Evolutionary conservation across 495 filamentous ascomycete species (phyloP), one percentile per base, ranked within the genome.

Genomic region (Tetracladium marchalianum): DNA sequence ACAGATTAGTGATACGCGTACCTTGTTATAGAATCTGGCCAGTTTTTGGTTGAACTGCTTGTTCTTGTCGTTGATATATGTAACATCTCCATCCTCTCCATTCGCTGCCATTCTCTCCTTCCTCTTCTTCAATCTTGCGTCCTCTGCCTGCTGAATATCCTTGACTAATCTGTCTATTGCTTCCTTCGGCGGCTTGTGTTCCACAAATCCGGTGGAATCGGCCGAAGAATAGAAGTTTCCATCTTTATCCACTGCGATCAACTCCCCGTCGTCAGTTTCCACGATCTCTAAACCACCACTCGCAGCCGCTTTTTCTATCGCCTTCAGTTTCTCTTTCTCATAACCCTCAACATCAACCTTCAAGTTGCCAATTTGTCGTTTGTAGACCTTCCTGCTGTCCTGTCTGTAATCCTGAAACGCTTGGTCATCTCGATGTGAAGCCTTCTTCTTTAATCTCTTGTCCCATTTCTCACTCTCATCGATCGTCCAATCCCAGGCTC

Each of bases 11-110:
- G 49, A 39, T n/a, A n/a, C n/a, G 63, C 71, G 44, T 69, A 82
- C 79, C 76, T 95, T 95, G 69, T 97, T 90, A 65, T 98, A 98
- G 64, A 95, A 97, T 55, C 93, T 75, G 41, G 80, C 71, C 66
- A 98, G 66, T 68, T 97, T 97, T 69, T 92, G 83, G 76, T 98
- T 98, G 70, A 98, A 97, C 70, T 95, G 87, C 72, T 94, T 94
- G 72, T 94, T 94, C 83, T 97, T 96, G 65, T 95, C 88, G 65
- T 98, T 98, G 74, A 98, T 98, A 66, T 93, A 97, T 9, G 93
- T 97, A 49, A 97, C 86, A 62, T 98, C 92, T 19, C 76, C 78
- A 31, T 89, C 87, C 39, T 82, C 78, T 40, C 75, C 80, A 17
- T 86, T 84, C 52, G 85, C 77, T 11, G 76, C 79, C 63, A 74